phyloP scores from a whole-genome alignment of 257 asterid genomes.

The Henckelia pumila region DNA sequence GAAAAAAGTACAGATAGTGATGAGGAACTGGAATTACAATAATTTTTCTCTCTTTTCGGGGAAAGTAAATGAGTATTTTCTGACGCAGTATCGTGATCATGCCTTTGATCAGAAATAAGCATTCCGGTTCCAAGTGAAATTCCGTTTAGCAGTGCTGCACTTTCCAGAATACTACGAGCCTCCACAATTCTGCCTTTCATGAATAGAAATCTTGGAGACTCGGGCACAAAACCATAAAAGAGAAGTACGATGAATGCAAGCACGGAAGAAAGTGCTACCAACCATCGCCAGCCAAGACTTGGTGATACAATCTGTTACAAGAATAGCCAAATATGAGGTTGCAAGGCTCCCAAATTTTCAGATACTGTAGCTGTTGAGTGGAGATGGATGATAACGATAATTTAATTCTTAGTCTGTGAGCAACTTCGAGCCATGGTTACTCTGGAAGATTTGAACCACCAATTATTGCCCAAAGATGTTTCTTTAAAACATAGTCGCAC shows the following conservation, averaged over 20 bases:
- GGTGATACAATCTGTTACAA: constrained; percentile 45
- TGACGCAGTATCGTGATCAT: constrained; percentile 23
- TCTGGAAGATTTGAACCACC: background rate
- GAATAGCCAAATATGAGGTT: background rate
- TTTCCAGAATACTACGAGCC: constrained; percentile 41
- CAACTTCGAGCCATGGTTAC: background rate
- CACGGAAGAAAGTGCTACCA: constrained; percentile 40
- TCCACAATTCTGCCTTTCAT: constrained; percentile 42
- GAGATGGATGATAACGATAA: background rate
- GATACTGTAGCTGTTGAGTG: background rate
- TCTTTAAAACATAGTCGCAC: background rate
- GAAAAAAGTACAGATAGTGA: constrained; percentile 46
- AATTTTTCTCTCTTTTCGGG: constrained; percentile 5
- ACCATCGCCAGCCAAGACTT: constrained; percentile 50
- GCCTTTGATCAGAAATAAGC: constrained; percentile 34
- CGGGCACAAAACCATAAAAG: constrained; percentile 35
- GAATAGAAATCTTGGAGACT: constrained; percentile 55
- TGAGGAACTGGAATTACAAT: constrained; percentile 30
- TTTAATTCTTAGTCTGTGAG: background rate
- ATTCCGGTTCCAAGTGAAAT: constrained; percentile 34
- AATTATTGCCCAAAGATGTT: background rate
- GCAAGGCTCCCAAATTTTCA: background rate
- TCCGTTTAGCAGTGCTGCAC: constrained; percentile 41
- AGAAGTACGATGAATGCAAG: constrained; percentile 43
- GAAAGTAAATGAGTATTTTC: constrained; percentile 31